Percentiles rank a stretch among this genome's conserved stretches.
Evolutionary conservation across 148 eudicot species (phyloP).

Genomic region (Salicornia ramosissima): DNA sequence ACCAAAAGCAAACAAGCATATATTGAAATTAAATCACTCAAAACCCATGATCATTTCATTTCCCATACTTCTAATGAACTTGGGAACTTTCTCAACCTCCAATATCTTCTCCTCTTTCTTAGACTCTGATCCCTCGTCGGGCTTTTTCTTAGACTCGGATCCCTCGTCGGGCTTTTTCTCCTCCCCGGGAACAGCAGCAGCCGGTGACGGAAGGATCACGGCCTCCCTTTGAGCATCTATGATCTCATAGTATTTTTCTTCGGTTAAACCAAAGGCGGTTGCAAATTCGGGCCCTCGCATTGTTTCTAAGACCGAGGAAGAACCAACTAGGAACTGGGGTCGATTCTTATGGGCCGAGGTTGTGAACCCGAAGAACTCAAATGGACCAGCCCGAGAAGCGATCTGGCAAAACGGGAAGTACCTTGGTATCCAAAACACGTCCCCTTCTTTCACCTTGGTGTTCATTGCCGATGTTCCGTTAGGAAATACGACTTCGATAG

Average conservation of each 20-base stretch:
- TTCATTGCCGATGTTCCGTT: conserved; percentile 71
- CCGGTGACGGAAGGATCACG: conserved; percentile 52
- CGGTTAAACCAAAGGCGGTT: conserved; percentile 57
- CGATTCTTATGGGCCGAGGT: conserved; percentile 58
- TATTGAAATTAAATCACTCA: conserved; percentile 22
- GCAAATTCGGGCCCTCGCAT: conserved; percentile 72
- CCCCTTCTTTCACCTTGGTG: conserved; percentile 60
- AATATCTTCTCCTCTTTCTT: conserved; percentile 6
- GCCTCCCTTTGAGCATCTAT: conserved; percentile 51
- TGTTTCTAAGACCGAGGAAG: conserved; percentile 45
- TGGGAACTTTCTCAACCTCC: conserved; percentile 11
- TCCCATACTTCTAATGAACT: conserved; percentile 28
- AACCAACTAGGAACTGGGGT: conserved; percentile 80
- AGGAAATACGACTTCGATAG: conserved; percentile 69
- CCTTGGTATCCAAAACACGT: conserved; percentile 72
- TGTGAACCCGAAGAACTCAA: conserved; percentile 89
- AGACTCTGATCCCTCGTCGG: not conserved
- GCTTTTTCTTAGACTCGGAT: not conserved
- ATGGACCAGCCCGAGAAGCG: conserved; percentile 63
- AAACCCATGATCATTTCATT: conserved; percentile 37
- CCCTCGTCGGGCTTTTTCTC: not conserved
- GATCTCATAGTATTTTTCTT: conserved; percentile 35
- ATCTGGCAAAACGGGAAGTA: conserved; percentile 94
- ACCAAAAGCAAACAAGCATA: not conserved
- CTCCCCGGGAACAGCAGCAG: conserved; percentile 42